phyloP scores from a whole-genome alignment of 495 filamentous ascomycete genomes.

The Gamarada debralockiae region DNA sequence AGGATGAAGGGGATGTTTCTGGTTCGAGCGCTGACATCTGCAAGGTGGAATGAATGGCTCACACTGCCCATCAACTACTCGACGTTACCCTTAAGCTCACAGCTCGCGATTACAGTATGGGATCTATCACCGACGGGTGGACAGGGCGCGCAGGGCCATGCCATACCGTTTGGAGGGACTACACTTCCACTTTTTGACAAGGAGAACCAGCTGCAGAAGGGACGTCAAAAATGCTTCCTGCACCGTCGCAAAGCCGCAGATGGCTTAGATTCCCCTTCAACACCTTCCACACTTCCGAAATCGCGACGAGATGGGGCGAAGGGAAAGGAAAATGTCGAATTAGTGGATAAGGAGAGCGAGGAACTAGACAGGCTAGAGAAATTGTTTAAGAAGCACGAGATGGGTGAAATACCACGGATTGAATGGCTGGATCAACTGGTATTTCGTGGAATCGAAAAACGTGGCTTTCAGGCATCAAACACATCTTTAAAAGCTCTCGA shows the following conservation, averaged over 20 bases:
- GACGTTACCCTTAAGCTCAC: conserved; percentile 70
- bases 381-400: conserved; percentile 95
- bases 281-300: conserved; percentile 59
- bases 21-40: conserved; percentile 5
- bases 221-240: conserved; percentile 85
- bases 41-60: conserved; percentile 93
- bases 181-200: conserved; percentile 87
- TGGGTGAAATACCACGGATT: conserved; percentile 87
- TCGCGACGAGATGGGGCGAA: conserved; percentile 15
- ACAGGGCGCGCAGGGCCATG: conserved; percentile 61
- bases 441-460: conserved; percentile 80
- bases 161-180: conserved; percentile 90
- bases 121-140: conserved; percentile 79
- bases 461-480: conserved; percentile 52
- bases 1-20: neutral
- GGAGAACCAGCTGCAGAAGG: conserved; percentile 84
- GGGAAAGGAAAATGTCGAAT: conserved; percentile 10
- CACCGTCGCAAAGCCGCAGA: conserved; percentile 82
- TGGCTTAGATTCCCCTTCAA: conserved; percentile 75
- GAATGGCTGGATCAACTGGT: conserved; percentile 95
- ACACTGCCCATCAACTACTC: conserved; percentile 78
- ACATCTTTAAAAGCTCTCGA: conserved; percentile 20
- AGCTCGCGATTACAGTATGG: conserved; percentile 93
- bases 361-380: conserved; percentile 82
- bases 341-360: conserved; percentile 56